Evolutionary conservation across 805 yeast genomes (phyloP), one percentile per base, ranked within the genome.

Genomic region (Ogataea nitratoaversa): DNA sequence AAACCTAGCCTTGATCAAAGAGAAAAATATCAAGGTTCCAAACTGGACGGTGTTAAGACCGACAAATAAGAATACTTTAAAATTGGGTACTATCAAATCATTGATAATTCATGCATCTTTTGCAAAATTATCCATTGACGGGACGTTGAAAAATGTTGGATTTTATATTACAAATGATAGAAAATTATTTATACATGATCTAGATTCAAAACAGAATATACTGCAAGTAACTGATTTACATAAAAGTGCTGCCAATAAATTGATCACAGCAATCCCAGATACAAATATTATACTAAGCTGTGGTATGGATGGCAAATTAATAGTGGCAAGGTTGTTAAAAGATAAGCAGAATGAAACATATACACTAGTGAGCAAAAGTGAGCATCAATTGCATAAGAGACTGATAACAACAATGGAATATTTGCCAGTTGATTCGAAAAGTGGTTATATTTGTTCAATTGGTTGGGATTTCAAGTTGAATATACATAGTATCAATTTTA

Each of bases 401-500:
- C 38, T 65, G 16, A 49, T 63, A 6, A 54, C 64, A 1, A 45
- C 50, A 5, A 33, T 54, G 37, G 46, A 49, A 12, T 53, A 52
- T 23, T 32, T 52, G 3, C 29, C 42, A 5, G 31, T 46, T 4
- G 44, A 34, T 24, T 25, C 38, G 1, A 25, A 34, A 1, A 40
- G 53, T 4, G 63, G 65, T 16, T 71, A 66, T 47, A 48, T 82
- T 17, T 65, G 73, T 9, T 72, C 84, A 1, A 62, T 77, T 45
- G 87, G 89, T 3, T 72, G 82, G 73, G 90, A 83, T 57, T 60
- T 66, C 38, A 54, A 53, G 18, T 39, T 80, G 2, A 67, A 62
- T 35, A 54, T 72, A 28, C 59, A 71, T 39, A 49, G 54, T 39
- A 36, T 72, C 2, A 30, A 22, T 6, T 29, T 37, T 2, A 42